Evolutionary conservation across 2,329 filamentous ascomycete genomes (phyloP).

Genomic region (Mariannaea sp.): DNA sequence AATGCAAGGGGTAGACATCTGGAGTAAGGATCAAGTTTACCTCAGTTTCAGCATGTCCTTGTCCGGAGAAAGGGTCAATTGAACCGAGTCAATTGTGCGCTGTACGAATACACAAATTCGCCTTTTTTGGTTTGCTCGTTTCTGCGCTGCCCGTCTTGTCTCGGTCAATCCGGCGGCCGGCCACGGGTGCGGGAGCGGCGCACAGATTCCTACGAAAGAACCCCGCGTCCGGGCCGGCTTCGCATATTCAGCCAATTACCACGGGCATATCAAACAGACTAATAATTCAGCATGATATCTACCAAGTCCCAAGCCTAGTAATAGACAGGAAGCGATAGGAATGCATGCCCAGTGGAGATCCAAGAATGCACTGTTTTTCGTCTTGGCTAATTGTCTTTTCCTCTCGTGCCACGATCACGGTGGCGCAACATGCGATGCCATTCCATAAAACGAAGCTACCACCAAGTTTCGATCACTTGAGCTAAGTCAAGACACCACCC

Average conservation of each 20-base stretch:
- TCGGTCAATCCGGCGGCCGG: slow-evolving; percentile 14
- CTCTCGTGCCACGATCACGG: neutral
- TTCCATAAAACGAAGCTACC: slow-evolving; percentile 6
- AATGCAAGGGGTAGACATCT: neutral
- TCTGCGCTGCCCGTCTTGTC: slow-evolving; percentile 1
- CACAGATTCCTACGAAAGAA: slow-evolving; percentile 1
- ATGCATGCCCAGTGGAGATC: too few species aligned
- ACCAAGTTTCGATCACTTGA: neutral
- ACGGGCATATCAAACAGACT: neutral
- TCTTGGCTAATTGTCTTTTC: slow-evolving; percentile 1
- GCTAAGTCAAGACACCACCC: slow-evolving; percentile 6
- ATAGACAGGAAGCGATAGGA: too few species aligned
- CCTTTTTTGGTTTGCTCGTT: neutral
- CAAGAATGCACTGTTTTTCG: too few species aligned
- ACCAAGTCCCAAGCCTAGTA: neutral
- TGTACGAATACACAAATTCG: too few species aligned
- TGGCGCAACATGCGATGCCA: slow-evolving; percentile 18
- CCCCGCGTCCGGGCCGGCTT: slow-evolving; percentile 12
- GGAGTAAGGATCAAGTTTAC: neutral
- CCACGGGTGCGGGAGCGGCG: slow-evolving; percentile 13
- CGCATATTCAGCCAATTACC: neutral
- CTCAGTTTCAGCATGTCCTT: neutral
- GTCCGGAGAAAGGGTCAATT: neutral
- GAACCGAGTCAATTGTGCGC: neutral
- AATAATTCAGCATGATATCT: neutral